Evolutionary conservation across 176 grass and related monocot species (phyloP), one percentile per base, ranked within the genome.

Genomic region (Musa troglodytarum): DNA sequence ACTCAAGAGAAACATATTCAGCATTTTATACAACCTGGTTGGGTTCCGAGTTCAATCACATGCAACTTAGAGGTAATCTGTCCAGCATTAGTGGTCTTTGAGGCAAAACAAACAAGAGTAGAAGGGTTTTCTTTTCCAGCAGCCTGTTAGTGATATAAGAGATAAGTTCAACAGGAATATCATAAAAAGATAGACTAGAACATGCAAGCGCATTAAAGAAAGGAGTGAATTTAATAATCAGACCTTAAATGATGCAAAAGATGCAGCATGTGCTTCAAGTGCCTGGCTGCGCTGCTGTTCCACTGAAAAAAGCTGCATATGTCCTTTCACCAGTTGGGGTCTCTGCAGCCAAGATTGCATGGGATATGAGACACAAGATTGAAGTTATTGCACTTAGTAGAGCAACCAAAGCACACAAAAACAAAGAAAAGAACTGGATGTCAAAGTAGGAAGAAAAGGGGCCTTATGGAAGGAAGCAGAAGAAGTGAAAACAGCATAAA

Each of bases 231-330:
- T 23, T 7, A 34, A 0, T 10, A 68, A 34, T 4, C 34, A 20
- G 14, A 86, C 88, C 86, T 99, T 99, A 91, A 98, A 85, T 69
- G 94, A 80, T 74, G 90, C 88, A 84, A 99, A 99, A 49, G 90
- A 87, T 77, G 95, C 90, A 56, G 95, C 86, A 79, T 99, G 95
- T 74, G 95, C 95, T 91, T 99, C 95, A 92, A 99, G 90, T 34
- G 90, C 90, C 83, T 99, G 95, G 67, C 95, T 99, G 84, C 95
- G 90, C 73, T 99, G 95, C 68, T 99, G 90, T 52, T 99, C 95
- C 57, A 99, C 86, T 76, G 95, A 99, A 82, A 99, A 99, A 74
- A 99, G 91, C 67, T 99, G 95, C 90, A 99, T 94, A 70, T 89
- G 94, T 77, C 95, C 95, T 77, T 99, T 94, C 80, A 94, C 95